Conservation (phyloP, 2,329 filamentous ascomycete species). For the Xylariaceae sp. region DNA sequence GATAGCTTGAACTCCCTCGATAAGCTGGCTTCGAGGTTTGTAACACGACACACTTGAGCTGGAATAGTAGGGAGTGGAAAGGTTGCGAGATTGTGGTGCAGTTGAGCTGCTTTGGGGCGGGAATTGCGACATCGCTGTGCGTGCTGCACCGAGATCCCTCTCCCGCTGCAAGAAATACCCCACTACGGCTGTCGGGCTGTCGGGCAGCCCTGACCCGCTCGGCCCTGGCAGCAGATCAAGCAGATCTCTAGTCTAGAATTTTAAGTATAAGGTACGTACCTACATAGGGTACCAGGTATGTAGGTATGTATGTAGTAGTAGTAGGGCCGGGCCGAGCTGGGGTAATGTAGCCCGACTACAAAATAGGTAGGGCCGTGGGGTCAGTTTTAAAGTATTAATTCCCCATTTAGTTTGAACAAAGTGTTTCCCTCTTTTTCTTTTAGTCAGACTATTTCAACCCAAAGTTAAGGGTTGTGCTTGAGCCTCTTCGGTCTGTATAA, state of each 20-base stretch:
- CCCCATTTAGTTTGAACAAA: too few species aligned
- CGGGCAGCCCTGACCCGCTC: slow-evolving; percentile 19
- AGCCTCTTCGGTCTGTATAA: not conserved
- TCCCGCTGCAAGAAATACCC: slow-evolving; percentile 29
- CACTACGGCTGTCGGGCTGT: slow-evolving; percentile 42
- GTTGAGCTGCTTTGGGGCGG: slow-evolving; percentile 47
- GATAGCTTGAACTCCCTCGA: not conserved
- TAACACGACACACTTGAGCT: slow-evolving; percentile 37
- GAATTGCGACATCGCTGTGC: slow-evolving; percentile 48
- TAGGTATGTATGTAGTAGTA: too few species aligned
- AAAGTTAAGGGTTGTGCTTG: too few species aligned
- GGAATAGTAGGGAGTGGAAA: slow-evolving; percentile 40
- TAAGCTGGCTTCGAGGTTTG: slow-evolving; percentile 13
- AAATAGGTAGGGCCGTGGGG: too few species aligned
- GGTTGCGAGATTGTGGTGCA: slow-evolving; percentile 39
- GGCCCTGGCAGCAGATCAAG: slow-evolving; percentile 17
- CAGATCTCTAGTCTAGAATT: not conserved
- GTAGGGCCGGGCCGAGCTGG: too few species aligned
- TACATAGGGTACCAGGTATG: not conserved
- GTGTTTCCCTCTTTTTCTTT: not conserved
- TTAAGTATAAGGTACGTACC: not conserved
- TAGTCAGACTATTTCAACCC: slow-evolving; percentile 1
- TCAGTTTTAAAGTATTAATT: too few species aligned
- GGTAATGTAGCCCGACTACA: too few species aligned
- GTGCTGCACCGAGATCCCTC: slow-evolving; percentile 38